Conservation (phyloP, 805 yeast genomes). For the Wickerhamiella hasegawae region DNA sequence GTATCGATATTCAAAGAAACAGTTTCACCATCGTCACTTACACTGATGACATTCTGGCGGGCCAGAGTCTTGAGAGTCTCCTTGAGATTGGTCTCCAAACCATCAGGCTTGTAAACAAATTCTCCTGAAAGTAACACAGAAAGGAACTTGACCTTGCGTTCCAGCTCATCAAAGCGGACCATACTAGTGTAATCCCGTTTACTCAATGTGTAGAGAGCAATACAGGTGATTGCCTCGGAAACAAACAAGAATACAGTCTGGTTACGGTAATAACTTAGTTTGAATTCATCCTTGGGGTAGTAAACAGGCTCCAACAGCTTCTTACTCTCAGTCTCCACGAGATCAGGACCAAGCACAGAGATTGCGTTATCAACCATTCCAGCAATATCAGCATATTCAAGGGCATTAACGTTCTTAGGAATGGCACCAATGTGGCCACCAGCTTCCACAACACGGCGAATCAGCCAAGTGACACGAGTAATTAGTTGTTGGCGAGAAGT, state of each 20-base stretch:
- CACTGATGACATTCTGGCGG: conserved; percentile 18
- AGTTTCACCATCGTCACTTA: conserved; percentile 11
- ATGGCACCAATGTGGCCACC: conserved; percentile 28
- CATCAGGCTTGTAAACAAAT: conserved; percentile 25
- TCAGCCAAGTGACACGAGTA: conserved; percentile 23
- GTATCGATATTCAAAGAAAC: conserved; percentile 9
- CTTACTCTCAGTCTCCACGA: conserved; percentile 21
- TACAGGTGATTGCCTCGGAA: conserved; percentile 32
- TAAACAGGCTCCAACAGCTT: conserved; percentile 25
- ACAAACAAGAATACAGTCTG: conserved; percentile 39
- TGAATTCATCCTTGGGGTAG: conserved; percentile 33
- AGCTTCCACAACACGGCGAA: conserved; percentile 19
- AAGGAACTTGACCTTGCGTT: conserved; percentile 20
- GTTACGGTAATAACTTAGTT: conserved; percentile 41
- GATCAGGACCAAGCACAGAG: conserved; percentile 24
- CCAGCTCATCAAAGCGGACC: conserved; percentile 17
- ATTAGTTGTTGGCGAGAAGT: conserved; percentile 22
- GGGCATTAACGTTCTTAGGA: conserved; percentile 13
- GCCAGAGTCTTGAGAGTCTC: conserved; percentile 18
- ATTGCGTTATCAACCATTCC: conserved; percentile 25
- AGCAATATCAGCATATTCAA: conserved; percentile 13
- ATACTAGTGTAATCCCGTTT: conserved; percentile 10
- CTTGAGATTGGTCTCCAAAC: conserved; percentile 20
- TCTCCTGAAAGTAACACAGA: conserved; percentile 25
- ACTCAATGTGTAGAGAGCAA: conserved; percentile 23